Evolutionary conservation across 2,329 filamentous ascomycete species (phyloP), one percentile per base, ranked within the genome.

Genomic region (Dryadomyces quercivorus): DNA sequence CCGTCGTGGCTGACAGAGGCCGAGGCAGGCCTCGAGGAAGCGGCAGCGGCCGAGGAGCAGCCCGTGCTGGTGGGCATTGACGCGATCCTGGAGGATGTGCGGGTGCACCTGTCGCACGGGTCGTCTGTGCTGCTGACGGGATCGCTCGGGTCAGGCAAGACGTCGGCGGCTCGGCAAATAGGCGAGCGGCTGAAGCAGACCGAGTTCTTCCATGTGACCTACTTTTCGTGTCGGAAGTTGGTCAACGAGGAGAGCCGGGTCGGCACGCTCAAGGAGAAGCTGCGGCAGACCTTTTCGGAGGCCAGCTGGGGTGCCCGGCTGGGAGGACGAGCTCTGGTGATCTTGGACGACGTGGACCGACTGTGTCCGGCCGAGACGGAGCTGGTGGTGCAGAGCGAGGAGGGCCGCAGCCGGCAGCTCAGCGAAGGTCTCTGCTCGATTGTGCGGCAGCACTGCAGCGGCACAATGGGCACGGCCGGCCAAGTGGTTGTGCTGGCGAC

Each of bases 331-430:
- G 81, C 91, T 0, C 67, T 97, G 2, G 87, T 98, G 20, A 81
- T 98, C 50, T 74, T 98, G 1, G 93, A 98, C 64, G 93, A 98
- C 63, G 71, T 98, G 7, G 93, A 98, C 68, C 89, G 88, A 63
- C 75, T 98, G 1, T 97, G 92, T 64, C 92, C 93, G 0, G 85
- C 84, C 1, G 94, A 98, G 69, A 96, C 91, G 0, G 93, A 98
- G 66, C 76, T 98, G 13, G 89, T 96, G 67, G 88, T 95, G 5
- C 89, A 89, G 58, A 91, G 90, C 57, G 90, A 97, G 61, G 97
- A 98, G 63, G 88, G 88, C 18, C 81, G 92, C 59, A 97, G 91
- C 66, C 82, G 90, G 38, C 91, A 97, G 62, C 82, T 96, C 55
- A 95, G 91, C 65, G 93, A 98, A 67, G 82, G 89, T 0, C 78